Percentiles rank a stretch among this genome's conserved stretches.
phyloP scores from a whole-genome alignment of 495 filamentous ascomycete genomes.

The Darksidea phi region DNA sequence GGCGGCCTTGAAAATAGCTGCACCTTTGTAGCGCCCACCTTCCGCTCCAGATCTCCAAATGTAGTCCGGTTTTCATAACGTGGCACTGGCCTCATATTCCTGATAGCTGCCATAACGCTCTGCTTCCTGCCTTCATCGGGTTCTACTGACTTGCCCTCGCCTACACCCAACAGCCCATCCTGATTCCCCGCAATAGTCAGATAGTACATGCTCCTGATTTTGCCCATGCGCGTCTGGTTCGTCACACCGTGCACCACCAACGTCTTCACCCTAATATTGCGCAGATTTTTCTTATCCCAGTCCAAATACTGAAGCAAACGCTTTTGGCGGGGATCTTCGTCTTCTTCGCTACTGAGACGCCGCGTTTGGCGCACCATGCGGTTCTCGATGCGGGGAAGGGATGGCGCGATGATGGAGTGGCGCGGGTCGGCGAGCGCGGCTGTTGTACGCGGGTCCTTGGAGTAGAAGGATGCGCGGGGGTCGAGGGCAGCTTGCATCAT shows the following conservation, averaged over 20 bases:
- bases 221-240: slow-evolving; percentile 96
- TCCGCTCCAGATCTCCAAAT: slow-evolving; percentile 77
- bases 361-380: slow-evolving; percentile 24
- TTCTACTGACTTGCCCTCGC: slow-evolving; percentile 84
- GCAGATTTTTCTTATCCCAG: slow-evolving; percentile 57
- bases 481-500: slow-evolving; percentile 29
- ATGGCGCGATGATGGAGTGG: slow-evolving; percentile 19
- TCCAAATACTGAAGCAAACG: slow-evolving; percentile 69
- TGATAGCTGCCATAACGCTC: slow-evolving; percentile 71
- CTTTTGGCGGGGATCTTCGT: slow-evolving; percentile 52
- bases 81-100: slow-evolving; percentile 81
- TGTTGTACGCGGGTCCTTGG: slow-evolving; percentile 4
- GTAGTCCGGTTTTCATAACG: slow-evolving; percentile 91
- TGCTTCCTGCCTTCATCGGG: slow-evolving; percentile 59
- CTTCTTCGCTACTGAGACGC: slow-evolving; percentile 36
- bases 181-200: slow-evolving; percentile 79
- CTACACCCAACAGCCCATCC: slow-evolving; percentile 81
- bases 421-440: slow-evolving; percentile 27
- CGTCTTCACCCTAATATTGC: slow-evolving; percentile 56
- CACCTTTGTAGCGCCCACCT: slow-evolving; percentile 80
- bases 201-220: slow-evolving; percentile 69
- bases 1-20: slow-evolving; percentile 78
- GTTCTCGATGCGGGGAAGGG: slow-evolving; percentile 30
- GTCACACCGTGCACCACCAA: slow-evolving; percentile 70
- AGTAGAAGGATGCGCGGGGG: slow-evolving; percentile 21